phyloP scores from a whole-genome alignment of 257 asterid species.

The Ajuga chamaepitys region DNA sequence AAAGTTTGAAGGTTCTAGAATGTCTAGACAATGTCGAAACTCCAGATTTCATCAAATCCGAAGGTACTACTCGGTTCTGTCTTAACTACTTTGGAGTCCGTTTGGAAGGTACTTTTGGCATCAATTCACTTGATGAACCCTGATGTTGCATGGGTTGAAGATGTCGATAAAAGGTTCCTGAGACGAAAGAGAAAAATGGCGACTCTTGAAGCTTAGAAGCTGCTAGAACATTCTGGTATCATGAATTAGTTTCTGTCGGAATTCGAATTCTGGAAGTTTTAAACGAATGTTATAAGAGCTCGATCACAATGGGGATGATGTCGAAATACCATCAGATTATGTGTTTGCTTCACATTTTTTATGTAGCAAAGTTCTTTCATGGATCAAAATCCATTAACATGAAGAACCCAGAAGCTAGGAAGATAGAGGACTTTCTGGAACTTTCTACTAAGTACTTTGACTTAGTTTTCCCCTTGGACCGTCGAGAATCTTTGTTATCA shows the following conservation, averaged over 20 bases:
- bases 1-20: conserved; percentile 17
- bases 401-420: conserved; percentile 3
- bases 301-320: neutral
- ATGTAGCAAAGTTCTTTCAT: conserved; percentile 22
- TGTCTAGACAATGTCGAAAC: conserved; percentile 25
- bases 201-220: conserved; percentile 35
- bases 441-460: conserved; percentile 22
- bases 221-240: conserved; percentile 32
- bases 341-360: conserved; percentile 28
- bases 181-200: conserved; percentile 9
- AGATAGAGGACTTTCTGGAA: conserved; percentile 10
- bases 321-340: conserved; percentile 26
- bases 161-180: conserved; percentile 18
- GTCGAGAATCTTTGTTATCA: conserved; percentile 23
- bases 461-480: conserved; percentile 36
- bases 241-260: conserved; percentile 35
- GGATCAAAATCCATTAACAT: conserved; percentile 13
- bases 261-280: conserved; percentile 37
- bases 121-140: conserved; percentile 33
- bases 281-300: conserved; percentile 15
- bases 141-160: conserved; percentile 41
- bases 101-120: conserved; percentile 1
- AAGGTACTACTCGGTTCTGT: conserved; percentile 22
- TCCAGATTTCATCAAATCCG: neutral
- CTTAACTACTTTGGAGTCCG: conserved; percentile 50